Base-by-base conservation (phyloP, 2,329 filamentous ascomycete species). In the Colletotrichum magnum region DNA sequence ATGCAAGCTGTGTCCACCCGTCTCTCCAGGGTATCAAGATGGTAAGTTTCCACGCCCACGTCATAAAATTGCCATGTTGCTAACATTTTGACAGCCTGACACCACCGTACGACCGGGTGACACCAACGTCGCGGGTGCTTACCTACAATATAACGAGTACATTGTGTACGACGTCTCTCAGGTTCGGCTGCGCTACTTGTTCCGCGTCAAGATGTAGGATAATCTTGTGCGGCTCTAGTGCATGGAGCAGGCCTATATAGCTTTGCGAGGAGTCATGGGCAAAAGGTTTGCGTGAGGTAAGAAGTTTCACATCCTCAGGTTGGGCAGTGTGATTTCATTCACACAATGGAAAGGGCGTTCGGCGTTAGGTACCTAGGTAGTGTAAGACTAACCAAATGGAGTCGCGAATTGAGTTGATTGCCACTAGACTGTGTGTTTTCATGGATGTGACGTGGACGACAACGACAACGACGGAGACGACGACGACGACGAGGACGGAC, bases 151-250 rank as follows among this genome's bases (percentile, higher is more conserved):
- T 81, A 94, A 94, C 75, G 92, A 94, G 81, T 94, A 90, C 77
- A 93, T 94, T 70, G 86, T 85, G 59, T 94, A 94, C 74, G 87
- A 94, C 72, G 82, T 92, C 3, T 84, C 89, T 0, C 92, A 94
- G 77, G 86, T 94, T 41, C 89, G 90, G 51, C 83, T 94, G 5
- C 87, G 92, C 5, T 94, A 94, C 74, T 82, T 94, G 4, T 86
- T 94, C 75, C 86, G 89, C 6, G 88, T 93, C 56, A 85, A 85
- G 75, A 86, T 89, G 81, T 82, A 58, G 41, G 41, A 43, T 43
- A 15, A n/a, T n/a, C 15, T n/a, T 15, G 16, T 43, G 10, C 10
- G 13, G 41, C 13, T 43, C 5, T 43, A 43, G 41, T 15, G 4
- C 13, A 36, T 6, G 32, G 41, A 15, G 41, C 41, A 16, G 15